phyloP scores from a whole-genome alignment of 768 basidiomycete species.

The Lactifluus echinatus region DNA sequence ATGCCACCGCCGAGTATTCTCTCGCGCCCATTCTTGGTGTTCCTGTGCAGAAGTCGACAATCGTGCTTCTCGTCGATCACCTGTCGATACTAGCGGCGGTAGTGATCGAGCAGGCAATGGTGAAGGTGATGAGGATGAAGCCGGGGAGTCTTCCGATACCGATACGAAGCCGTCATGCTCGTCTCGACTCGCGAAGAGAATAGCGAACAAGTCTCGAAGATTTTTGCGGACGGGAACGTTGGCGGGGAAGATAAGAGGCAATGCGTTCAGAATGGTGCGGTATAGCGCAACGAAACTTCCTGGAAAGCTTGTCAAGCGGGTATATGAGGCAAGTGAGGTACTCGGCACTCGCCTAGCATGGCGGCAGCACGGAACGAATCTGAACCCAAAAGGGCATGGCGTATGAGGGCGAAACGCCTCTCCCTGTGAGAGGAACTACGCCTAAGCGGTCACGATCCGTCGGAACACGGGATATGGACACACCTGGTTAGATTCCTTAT shows the following conservation, averaged over 20 bases:
- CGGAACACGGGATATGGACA: conserved; percentile 20
- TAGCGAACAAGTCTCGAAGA: conserved; percentile 20
- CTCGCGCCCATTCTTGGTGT: conserved; percentile 53
- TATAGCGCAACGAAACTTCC: conserved; percentile 73
- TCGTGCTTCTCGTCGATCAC: conserved; percentile 35
- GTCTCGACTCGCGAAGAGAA: conserved; percentile 24
- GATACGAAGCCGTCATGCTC: conserved; percentile 19
- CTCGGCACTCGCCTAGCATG: conserved; percentile 70
- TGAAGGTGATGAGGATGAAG: conserved; percentile 20
- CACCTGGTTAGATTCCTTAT: conserved; percentile 62
- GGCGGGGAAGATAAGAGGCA: conserved; percentile 59
- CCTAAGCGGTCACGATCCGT: not conserved
- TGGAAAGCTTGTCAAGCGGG: conserved; percentile 24
- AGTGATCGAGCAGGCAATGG: conserved; percentile 16
- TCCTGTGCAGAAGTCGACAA: conserved; percentile 56
- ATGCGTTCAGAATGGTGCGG: conserved; percentile 67
- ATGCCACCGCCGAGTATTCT: conserved; percentile 70
- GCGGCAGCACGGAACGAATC: conserved; percentile 81
- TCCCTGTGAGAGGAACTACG: conserved; percentile 34
- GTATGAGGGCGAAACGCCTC: conserved; percentile 55
- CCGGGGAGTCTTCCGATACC: conserved; percentile 22
- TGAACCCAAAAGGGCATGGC: conserved; percentile 73
- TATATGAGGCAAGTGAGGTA: not conserved
- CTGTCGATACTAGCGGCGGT: conserved; percentile 1
- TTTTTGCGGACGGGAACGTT: conserved; percentile 21